Conservation (phyloP, 1,284 basidiomycete genomes). For the Paramarasmius palmivorus region DNA sequence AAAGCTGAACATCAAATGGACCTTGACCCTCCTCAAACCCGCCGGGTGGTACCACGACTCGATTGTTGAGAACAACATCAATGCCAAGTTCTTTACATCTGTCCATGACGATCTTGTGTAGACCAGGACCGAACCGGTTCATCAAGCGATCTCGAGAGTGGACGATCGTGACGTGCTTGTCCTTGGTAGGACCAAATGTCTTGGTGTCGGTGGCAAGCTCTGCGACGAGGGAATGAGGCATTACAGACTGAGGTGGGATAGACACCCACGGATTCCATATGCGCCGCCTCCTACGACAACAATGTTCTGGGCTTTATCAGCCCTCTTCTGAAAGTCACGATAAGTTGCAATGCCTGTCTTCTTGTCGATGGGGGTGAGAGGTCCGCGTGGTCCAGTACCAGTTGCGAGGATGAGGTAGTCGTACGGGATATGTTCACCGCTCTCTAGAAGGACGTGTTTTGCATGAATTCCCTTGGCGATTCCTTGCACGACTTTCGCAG, state of each 20-base stretch:
- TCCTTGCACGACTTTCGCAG: conserved; percentile 23
- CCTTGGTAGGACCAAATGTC: conserved; percentile 31
- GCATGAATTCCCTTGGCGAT: conserved; percentile 22
- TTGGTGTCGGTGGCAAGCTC: conserved; percentile 44
- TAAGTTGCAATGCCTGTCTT: conserved; percentile 3
- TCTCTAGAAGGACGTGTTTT: conserved; percentile 24
- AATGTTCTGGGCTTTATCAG: conserved; percentile 15
- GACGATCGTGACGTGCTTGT: conserved; percentile 41
- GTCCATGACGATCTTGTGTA: conserved; percentile 34
- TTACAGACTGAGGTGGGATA: not conserved
- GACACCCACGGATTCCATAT: conserved; percentile 20
- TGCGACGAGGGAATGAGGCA: conserved; percentile 8
- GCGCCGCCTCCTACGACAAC: conserved; percentile 22
- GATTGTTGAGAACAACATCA: conserved; percentile 34
- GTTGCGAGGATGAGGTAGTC: conserved; percentile 33
- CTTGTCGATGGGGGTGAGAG: conserved; percentile 3
- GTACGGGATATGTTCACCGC: conserved; percentile 24
- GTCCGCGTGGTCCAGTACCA: conserved; percentile 22
- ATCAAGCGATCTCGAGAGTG: conserved; percentile 44
- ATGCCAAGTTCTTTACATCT: conserved; percentile 36
- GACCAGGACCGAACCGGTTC: conserved; percentile 36
- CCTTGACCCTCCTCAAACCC: conserved; percentile 29
- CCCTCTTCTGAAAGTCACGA: conserved; percentile 13
- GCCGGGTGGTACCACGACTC: conserved; percentile 32
- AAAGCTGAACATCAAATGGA: conserved; percentile 28